Conservation (phyloP, 768 basidiomycete species). For the Dacryopinax primogenitus region DNA sequence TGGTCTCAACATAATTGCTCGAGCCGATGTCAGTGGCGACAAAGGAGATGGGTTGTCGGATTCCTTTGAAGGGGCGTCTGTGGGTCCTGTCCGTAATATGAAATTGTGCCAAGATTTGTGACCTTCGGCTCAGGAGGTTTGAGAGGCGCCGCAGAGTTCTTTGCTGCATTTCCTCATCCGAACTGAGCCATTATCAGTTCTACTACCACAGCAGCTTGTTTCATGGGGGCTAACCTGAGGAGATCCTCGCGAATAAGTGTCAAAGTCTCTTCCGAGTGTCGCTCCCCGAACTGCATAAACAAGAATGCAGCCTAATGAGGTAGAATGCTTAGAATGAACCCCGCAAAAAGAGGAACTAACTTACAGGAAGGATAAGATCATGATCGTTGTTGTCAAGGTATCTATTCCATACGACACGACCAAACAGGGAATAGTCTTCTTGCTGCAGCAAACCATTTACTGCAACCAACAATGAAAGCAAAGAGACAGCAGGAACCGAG, state of each 20-base stretch:
- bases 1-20: constrained; percentile 41
- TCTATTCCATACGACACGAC: constrained; percentile 45
- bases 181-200: constrained; percentile 26
- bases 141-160: constrained; percentile 44
- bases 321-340: background rate
- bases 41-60: constrained; percentile 60
- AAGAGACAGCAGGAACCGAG: constrained; percentile 36
- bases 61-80: constrained; percentile 53
- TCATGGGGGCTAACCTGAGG: constrained; percentile 34
- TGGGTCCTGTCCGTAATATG: constrained; percentile 47
- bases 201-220: background rate
- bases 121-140: constrained; percentile 51
- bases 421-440: constrained; percentile 41
- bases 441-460: constrained; percentile 42
- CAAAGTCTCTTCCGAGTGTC: constrained; percentile 37
- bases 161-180: constrained; percentile 37
- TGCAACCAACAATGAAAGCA: constrained; percentile 49
- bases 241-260: constrained; percentile 43
- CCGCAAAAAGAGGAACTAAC: constrained; percentile 18
- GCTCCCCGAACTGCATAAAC: constrained; percentile 62
- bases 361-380: constrained; percentile 39
- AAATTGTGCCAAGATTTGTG: constrained; percentile 51
- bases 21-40: constrained; percentile 65
- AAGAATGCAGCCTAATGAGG: constrained; percentile 40
- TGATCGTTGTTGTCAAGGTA: constrained; percentile 33